phyloP scores from a whole-genome alignment of 345 rosid species.

The Salix dunnii region DNA sequence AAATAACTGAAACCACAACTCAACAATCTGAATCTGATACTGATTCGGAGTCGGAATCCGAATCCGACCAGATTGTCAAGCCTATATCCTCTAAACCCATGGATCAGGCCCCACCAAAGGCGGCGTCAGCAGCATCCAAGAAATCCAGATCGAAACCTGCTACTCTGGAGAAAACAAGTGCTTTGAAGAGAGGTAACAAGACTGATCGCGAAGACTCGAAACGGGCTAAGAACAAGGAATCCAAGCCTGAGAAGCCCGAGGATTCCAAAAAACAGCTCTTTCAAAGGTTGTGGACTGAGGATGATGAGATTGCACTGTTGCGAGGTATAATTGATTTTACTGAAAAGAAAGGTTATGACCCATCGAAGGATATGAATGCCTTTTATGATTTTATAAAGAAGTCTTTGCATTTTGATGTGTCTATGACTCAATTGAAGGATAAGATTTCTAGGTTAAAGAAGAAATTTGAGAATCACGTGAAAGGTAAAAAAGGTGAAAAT shows the following conservation, averaged over 20 bases:
- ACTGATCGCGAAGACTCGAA: constrained; percentile 1
- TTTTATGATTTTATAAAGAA: constrained; percentile 42
- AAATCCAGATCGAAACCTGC: constrained; percentile 1
- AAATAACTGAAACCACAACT: not conserved
- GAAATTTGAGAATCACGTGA: constrained; percentile 22
- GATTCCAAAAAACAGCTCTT: not conserved
- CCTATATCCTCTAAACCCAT: constrained; percentile 8
- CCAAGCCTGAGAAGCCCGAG: not conserved
- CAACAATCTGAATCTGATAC: not conserved
- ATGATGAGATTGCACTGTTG: constrained; percentile 44
- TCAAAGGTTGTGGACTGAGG: not conserved
- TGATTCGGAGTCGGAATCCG: not conserved
- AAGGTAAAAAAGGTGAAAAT: constrained; percentile 22
- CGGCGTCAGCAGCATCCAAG: not conserved
- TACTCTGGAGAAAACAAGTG: not conserved
- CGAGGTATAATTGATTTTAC: constrained; percentile 40
- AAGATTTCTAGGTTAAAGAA: constrained; percentile 43
- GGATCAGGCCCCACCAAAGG: not conserved
- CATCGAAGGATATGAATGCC: constrained; percentile 31
- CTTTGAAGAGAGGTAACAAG: constrained; percentile 1
- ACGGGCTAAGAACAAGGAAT: constrained; percentile 29
- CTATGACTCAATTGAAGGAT: constrained; percentile 35
- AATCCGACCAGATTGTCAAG: not conserved
- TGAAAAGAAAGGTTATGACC: constrained; percentile 31
- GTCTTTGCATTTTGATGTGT: constrained; percentile 34